These are phyloP conservation scores for Tinospora cordifolia DNA, from an alignment of 164 flowering plant species.

Conservation along the genomic window DNA sequence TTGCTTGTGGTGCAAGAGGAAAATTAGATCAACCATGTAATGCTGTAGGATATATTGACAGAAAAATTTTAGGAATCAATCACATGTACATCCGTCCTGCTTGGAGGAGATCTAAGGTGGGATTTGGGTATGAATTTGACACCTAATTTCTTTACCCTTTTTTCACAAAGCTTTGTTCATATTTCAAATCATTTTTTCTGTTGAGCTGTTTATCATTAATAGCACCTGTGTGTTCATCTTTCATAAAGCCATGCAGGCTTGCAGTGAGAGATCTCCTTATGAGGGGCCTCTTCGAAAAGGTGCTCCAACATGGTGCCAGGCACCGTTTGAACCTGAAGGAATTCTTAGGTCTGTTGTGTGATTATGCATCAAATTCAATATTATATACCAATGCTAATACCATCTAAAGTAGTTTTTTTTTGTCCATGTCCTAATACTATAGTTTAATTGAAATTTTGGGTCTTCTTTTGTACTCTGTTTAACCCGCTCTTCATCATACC, in stretches of 20 bases:
- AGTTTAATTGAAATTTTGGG: no score
- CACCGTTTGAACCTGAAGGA: constrained; percentile 96
- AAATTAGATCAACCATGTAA: constrained; percentile 81
- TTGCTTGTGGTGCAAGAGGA: constrained; percentile 63
- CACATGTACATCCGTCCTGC: constrained; percentile 82
- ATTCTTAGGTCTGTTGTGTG: constrained; percentile 47
- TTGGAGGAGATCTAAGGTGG: constrained; percentile 81
- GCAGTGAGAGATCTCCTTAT: constrained; percentile 64
- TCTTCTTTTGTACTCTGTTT: background rate
- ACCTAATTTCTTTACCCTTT: background rate
- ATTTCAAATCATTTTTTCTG: constrained; percentile 1
- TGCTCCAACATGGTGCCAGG: constrained; percentile 89
- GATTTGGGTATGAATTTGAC: constrained; percentile 3
- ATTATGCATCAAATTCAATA: background rate
- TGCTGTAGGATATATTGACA: constrained; percentile 77
- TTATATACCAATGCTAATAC: background rate
- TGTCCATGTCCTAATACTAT: no score
- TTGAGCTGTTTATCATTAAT: constrained; percentile 2
- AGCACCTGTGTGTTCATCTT: constrained; percentile 9
- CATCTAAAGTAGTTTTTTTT: background rate
- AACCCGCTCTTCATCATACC: no score
- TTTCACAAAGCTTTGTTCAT: background rate
- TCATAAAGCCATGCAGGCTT: constrained; percentile 47
- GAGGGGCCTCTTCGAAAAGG: constrained; percentile 54
- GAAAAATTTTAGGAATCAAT: constrained; percentile 58